Evolutionary conservation across 352 stramenopile species (phyloP), one percentile per base, ranked within the genome.

Genomic region (Aphanomyces cochlioides): DNA sequence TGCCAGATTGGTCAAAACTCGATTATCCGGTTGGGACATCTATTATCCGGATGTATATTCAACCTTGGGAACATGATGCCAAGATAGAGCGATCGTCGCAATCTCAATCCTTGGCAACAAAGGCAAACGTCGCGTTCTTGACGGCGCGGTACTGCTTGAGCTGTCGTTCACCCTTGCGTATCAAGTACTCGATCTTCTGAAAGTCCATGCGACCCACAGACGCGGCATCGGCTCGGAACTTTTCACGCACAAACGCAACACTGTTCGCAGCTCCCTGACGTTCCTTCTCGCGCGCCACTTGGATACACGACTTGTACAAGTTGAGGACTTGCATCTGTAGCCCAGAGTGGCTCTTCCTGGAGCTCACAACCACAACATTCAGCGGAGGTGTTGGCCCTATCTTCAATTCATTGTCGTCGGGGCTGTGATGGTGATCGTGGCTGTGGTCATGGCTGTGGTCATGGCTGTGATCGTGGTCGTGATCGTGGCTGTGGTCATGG

Each of bases 91-190:
- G 2, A 28, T 28, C 28, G 28, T 50, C 43, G 10, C 43, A 0
- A 50, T n/a, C 17, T 50, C 43, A 12, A n/a, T 50, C 43, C 43
- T 50, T 50, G 10, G 43, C 43, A 50, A 50, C 43, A 48, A 39
- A 38, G 54, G 47, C 64, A 50, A 56, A 70, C 15, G 43, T 77
- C 8, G 79, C 87, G 7, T 71, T 78, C 67, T 90, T 92, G 74
- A 90, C 88, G 41, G 67, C 73, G 60, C 82, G 73, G 47, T 93
- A 77, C 79, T 91, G 87, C 78, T 93, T 91, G 47, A 95, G 73
- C 60, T 95, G 85, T 15, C 85, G 83, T 69, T 95, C 80, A 3
- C 87, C 87, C 59, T 95, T 95, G 74, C 87, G 87, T 67, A 95
- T 73, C 77, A 95, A 79, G 56, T 93, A 84, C 79, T 95, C 87